These are phyloP conservation scores for Rhinocladiella similis DNA, from an alignment of 2,329 filamentous ascomycete species.

Conservation along the genomic window DNA sequence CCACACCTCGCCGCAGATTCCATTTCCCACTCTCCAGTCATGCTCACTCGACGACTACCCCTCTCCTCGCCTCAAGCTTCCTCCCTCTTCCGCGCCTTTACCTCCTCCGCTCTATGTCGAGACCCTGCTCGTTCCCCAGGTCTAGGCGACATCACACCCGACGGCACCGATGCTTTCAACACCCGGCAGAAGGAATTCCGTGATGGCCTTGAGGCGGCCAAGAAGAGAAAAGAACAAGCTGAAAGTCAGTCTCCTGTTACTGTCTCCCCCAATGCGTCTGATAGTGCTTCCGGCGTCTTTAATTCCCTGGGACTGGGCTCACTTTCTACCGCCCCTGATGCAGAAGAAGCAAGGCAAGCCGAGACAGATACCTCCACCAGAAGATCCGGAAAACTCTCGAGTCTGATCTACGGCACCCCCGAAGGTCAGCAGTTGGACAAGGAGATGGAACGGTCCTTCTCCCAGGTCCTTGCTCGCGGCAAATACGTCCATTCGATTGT, in stretches of 20 bases:
- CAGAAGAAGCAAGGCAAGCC: conserved; percentile 59
- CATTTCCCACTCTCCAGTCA: conserved; percentile 29
- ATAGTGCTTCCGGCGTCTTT: conserved; percentile 35
- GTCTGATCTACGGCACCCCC: conserved; percentile 94
- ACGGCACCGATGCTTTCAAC: conserved; percentile 74
- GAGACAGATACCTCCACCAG: conserved; percentile 61
- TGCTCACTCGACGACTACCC: conserved; percentile 51
- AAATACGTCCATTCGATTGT: conserved; percentile 99
- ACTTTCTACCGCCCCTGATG: conserved; percentile 55
- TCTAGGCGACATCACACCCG: conserved; percentile 78
- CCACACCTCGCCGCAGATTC: neutral
- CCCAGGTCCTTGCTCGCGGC: conserved; percentile 87
- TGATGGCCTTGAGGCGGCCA: conserved; percentile 72
- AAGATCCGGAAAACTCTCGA: conserved; percentile 74
- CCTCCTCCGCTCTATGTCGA: conserved; percentile 49
- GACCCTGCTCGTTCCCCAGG: conserved; percentile 62
- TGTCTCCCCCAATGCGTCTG: conserved; percentile 45
- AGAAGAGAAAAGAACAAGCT: conserved; percentile 75
- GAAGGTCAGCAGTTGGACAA: conserved; percentile 92
- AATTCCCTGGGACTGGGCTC: conserved; percentile 58
- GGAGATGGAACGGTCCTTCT: conserved; percentile 95
- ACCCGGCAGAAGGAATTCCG: conserved; percentile 83
- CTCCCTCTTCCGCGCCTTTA: conserved; percentile 59
- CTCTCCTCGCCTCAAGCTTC: conserved; percentile 45
- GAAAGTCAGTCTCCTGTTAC: conserved; percentile 71